These are phyloP conservation scores for Colletotrichum higginsianum DNA, from an alignment of 2,329 filamentous ascomycete species.

Conservation along the genomic window DNA sequence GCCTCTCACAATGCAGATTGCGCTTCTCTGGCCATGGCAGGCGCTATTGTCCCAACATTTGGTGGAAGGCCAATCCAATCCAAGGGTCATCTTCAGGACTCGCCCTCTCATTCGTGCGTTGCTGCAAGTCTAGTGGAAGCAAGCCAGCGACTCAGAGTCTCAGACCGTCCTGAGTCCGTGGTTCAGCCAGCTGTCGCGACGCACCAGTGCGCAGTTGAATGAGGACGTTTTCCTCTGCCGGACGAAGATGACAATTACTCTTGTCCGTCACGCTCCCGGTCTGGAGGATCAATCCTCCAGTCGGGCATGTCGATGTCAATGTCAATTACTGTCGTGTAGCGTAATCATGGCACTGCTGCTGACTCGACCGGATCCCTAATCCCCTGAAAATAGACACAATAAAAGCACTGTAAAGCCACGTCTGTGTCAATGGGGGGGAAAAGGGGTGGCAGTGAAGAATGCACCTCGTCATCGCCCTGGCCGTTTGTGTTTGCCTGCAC, in stretches of 20 bases:
- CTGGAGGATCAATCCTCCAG: background rate
- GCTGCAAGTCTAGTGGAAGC: slow-evolving; percentile 14
- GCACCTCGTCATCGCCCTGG: slow-evolving; percentile 17
- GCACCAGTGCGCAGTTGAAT: slow-evolving; percentile 13
- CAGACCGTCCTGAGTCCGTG: slow-evolving; percentile 12
- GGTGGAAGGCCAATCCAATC: slow-evolving; percentile 19
- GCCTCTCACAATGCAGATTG: background rate
- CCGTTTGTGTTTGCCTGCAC: slow-evolving; percentile 15
- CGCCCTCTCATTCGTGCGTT: slow-evolving; percentile 27
- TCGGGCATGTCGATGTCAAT: background rate
- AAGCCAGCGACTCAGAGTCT: slow-evolving; percentile 26
- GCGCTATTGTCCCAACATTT: background rate
- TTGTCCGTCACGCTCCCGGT: slow-evolving; percentile 1
- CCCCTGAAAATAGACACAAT: slow-evolving; percentile 19
- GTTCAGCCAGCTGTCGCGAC: slow-evolving; percentile 30
- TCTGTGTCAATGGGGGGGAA: slow-evolving; percentile 8
- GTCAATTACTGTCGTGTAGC: slow-evolving; percentile 20
- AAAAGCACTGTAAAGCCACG: background rate
- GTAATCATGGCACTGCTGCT: slow-evolving; percentile 16
- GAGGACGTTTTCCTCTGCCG: background rate
- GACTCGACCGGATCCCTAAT: slow-evolving; percentile 23
- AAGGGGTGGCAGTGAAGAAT: slow-evolving; percentile 26
- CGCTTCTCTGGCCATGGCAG: background rate
- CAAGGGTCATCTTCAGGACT: slow-evolving; percentile 14
- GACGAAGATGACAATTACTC: background rate